Evolutionary conservation across 192 early-diverging fungal genomes (phyloP), one percentile per base, ranked within the genome.

Genomic region (Irineochytrium annulatum): DNA sequence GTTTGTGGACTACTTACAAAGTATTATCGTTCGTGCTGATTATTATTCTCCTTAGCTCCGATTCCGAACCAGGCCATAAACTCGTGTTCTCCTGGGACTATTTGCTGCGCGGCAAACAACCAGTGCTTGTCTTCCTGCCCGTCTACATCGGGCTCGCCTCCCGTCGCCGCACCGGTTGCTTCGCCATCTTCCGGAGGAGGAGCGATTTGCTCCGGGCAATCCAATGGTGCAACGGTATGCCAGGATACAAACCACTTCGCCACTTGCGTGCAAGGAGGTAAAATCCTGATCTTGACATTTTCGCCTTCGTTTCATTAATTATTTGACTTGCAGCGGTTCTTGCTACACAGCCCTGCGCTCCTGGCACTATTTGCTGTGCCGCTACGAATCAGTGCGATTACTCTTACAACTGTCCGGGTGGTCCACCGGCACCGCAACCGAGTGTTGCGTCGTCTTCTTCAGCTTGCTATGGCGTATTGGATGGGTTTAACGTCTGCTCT

Each of bases 61-160:
- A 49, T 49, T 22, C 46, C 46, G 17, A 49, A 49, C 46, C 46
- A 49, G 46, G 46, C 46, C 11, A 24, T 49, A 14, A 49, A 49
- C 46, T 8, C 46, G 13, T 49, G 46, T 24, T 6, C 13, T 49
- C 17, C 11, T 22, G 22, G 22, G 6, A 8, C 11, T 6, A 49
- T 49, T 22, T 49, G 46, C 22, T 49, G 46, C 24, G 22, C 6
- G 24, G 46, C 46, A 8, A 17, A 8, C 17, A 49, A 49, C 24
- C 6, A 14, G 13, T 49, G 46, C 22, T 6, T 20, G 6, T 22
- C 46, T 5, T 22, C 13, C 17, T 8, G 5, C 8, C 6, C 11
- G 6, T 49, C 8, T 24, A n/a, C n/a, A n/a, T 49, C 13, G 6
- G 46, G 13, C 11, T 5, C 46, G 13, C 46, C 46, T 22, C 11